Evolutionary conservation across 768 basidiomycete species (phyloP).

Genomic region (Mrakia frigida): DNA sequence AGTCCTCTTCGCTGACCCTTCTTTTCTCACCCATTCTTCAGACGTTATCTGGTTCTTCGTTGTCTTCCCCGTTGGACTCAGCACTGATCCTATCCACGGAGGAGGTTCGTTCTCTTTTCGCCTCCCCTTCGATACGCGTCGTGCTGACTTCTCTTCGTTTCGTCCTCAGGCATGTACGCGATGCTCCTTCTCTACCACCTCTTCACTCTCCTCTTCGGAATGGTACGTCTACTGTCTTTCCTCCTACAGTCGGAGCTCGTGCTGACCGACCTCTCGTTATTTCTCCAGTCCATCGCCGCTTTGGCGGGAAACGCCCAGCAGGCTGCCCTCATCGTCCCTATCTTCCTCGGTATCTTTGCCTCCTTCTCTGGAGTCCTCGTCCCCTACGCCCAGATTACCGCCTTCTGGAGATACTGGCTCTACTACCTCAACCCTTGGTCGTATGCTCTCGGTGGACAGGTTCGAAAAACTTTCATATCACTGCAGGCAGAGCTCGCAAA

Average conservation of each 20-base stretch:
- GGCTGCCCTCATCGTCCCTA: conserved; percentile 26
- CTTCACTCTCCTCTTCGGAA: conserved; percentile 26
- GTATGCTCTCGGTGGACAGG: conserved; percentile 41
- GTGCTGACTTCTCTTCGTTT: not conserved
- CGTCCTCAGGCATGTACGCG: conserved; percentile 5
- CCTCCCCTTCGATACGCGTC: not conserved
- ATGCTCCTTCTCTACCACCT: conserved; percentile 28
- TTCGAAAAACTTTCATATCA: too few species aligned
- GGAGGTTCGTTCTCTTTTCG: not conserved
- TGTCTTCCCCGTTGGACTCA: conserved; percentile 31
- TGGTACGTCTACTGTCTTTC: too few species aligned
- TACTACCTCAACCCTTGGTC: conserved; percentile 40
- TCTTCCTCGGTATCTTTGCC: conserved; percentile 34
- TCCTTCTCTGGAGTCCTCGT: conserved; percentile 34
- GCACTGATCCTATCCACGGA: conserved; percentile 27
- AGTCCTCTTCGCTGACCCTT: conserved; percentile 20
- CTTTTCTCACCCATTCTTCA: not conserved
- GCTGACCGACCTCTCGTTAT: too few species aligned
- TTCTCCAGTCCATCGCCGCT: conserved; percentile 27
- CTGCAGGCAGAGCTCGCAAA: too few species aligned
- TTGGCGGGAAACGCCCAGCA: conserved; percentile 25
- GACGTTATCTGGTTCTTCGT: conserved; percentile 28
- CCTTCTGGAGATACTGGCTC: conserved; percentile 34
- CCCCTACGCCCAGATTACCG: conserved; percentile 28
- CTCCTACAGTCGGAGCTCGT: too few species aligned